phyloP scores from a whole-genome alignment of 352 stramenopile species.

The Pythium rishiriense region DNA sequence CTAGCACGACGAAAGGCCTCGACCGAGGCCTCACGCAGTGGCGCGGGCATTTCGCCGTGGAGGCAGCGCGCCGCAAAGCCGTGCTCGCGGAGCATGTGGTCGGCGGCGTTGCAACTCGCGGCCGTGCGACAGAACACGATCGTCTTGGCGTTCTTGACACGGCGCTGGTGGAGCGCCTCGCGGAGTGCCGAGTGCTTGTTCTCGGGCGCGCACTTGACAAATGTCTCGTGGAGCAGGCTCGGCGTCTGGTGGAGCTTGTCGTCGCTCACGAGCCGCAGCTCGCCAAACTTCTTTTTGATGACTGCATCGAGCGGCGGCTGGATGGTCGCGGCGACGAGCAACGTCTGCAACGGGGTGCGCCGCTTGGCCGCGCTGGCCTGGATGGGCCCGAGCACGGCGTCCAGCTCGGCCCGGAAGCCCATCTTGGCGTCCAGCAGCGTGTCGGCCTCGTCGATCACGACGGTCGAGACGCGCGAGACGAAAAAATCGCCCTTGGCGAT shows the following conservation, averaged over 20 bases:
- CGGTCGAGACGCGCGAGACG: constrained; percentile 65
- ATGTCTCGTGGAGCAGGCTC: constrained; percentile 56
- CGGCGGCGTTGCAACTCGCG: constrained; percentile 69
- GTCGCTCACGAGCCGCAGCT: constrained; percentile 63
- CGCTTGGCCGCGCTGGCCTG: constrained; percentile 67
- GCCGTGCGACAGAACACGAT: constrained; percentile 81
- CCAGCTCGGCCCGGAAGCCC: constrained; percentile 74
- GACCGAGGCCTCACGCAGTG: constrained; percentile 56
- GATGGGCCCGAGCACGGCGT: constrained; percentile 65
- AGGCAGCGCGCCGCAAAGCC: constrained; percentile 65
- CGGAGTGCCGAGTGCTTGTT: constrained; percentile 72
- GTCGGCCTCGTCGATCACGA: constrained; percentile 81
- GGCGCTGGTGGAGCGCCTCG: constrained; percentile 48
- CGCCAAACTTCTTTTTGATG: constrained; percentile 66
- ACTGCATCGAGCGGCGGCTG: constrained; percentile 69
- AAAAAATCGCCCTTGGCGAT: constrained; percentile 72
- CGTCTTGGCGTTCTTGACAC: constrained; percentile 45
- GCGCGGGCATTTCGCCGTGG: constrained; percentile 72
- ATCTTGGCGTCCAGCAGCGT: constrained; percentile 83
- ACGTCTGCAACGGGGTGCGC: constrained; percentile 52
- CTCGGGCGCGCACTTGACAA: constrained; percentile 60
- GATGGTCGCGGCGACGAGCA: constrained; percentile 76
- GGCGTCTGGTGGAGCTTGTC: constrained; percentile 74
- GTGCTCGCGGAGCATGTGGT: constrained; percentile 84
- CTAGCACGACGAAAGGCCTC: constrained; percentile 42